Evolutionary conservation across 106 monocot genomes (phyloP).

Genomic region (Platanthera zijinensis): DNA sequence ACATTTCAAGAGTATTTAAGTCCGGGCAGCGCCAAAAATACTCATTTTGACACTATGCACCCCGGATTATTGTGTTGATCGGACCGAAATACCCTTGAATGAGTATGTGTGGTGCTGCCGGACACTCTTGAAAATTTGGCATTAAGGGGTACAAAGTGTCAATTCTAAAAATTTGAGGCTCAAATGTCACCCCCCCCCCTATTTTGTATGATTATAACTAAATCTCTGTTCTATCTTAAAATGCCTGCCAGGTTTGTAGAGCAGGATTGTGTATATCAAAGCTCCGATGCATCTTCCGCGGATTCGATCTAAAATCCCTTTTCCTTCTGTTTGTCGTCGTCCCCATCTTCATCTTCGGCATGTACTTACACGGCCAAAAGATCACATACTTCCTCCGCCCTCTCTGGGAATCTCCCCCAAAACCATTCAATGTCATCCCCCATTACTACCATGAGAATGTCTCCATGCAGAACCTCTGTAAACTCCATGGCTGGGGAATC

Average conservation of each 20-base stretch:
- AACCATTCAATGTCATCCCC: constrained; percentile 53
- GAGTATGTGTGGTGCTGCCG: neutral
- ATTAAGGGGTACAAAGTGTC: neutral
- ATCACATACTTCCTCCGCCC: constrained; percentile 63
- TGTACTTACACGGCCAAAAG: constrained; percentile 61
- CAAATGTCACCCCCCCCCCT: no score
- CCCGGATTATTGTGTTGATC: neutral
- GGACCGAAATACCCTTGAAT: neutral
- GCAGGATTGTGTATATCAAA: constrained; percentile 28
- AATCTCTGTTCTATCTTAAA: neutral
- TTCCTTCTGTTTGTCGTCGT: constrained; percentile 36
- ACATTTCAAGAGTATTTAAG: no score
- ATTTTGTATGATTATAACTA: no score
- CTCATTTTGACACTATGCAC: no score
- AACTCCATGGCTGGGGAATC: constrained; percentile 53
- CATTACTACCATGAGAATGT: constrained; percentile 49
- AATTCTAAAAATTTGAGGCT: neutral
- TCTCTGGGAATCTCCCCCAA: constrained; percentile 60
- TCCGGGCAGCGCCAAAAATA: no score
- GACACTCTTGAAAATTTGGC: no score
- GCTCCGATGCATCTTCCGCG: constrained; percentile 25
- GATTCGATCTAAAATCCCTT: constrained; percentile 44
- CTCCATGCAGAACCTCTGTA: constrained; percentile 43
- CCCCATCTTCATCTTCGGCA: constrained; percentile 26
- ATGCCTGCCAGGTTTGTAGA: constrained; percentile 11